A percentile compares a stretch with the other conserved stretches of the same genome.
Evolutionary conservation across 2,329 filamentous ascomycete genomes (phyloP).

Genomic region (Talaromyces sp.): DNA sequence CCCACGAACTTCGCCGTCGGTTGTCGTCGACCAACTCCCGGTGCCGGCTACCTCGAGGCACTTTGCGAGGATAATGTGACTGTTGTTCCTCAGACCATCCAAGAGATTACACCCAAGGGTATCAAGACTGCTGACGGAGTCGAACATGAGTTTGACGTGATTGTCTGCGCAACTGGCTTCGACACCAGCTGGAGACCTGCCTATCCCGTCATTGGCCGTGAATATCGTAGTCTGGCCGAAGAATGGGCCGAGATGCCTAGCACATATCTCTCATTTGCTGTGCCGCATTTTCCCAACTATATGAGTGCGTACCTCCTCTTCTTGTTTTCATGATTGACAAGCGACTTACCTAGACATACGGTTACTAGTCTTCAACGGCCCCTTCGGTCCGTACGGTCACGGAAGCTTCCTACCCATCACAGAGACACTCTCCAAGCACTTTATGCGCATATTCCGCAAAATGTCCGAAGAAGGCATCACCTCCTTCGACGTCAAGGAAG

Average conservation of each 20-base stretch:
- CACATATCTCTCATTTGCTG: constrained; percentile 16
- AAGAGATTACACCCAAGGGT: constrained; percentile 32
- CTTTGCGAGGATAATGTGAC: constrained; percentile 56
- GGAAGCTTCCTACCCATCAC: constrained; percentile 22
- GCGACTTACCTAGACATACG: background rate
- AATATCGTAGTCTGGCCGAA: constrained; percentile 37
- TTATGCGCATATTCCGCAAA: constrained; percentile 19
- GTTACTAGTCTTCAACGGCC: constrained; percentile 15
- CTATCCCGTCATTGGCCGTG: constrained; percentile 38
- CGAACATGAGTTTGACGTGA: constrained; percentile 31
- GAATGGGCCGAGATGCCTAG: constrained; percentile 29
- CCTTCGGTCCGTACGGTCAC: constrained; percentile 21
- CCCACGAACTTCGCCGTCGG: constrained; percentile 4
- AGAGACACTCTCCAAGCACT: constrained; percentile 17
- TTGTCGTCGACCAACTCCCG: constrained; percentile 22
- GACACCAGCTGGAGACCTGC: constrained; percentile 38
- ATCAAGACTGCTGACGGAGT: constrained; percentile 36
- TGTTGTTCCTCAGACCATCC: constrained; percentile 47
- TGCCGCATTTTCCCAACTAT: constrained; percentile 21
- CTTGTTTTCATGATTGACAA: background rate
- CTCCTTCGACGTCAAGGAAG: constrained; percentile 9
- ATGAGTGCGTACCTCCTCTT: constrained; percentile 5
- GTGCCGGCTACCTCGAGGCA: constrained; percentile 52
- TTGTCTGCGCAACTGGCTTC: constrained; percentile 40
- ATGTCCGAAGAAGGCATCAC: constrained; percentile 14